phyloP scores from a whole-genome alignment of 148 eudicot species.

The Cornus suecica region DNA sequence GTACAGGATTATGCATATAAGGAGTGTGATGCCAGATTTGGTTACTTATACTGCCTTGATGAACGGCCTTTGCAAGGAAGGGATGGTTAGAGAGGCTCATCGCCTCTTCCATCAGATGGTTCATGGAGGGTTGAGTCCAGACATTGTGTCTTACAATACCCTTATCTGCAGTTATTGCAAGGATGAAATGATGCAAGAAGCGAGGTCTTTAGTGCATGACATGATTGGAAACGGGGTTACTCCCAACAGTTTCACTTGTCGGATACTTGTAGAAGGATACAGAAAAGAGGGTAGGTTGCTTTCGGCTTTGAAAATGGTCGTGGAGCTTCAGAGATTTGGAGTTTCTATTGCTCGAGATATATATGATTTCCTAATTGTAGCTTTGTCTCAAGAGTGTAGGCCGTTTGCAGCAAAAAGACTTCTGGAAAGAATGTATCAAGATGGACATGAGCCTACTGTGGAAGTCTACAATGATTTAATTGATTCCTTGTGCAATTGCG shows the following conservation, averaged over 20 bases:
- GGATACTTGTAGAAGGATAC: conserved; percentile 66
- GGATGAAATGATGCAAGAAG: conserved; percentile 75
- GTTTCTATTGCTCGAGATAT: conserved; percentile 39
- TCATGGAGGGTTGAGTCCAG: conserved; percentile 70
- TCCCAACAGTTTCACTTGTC: conserved; percentile 70
- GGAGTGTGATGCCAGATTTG: conserved; percentile 74
- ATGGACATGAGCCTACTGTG: conserved; percentile 44
- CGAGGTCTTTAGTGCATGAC: conserved; percentile 58
- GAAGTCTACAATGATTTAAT: conserved; percentile 60
- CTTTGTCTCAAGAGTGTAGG: conserved; percentile 51
- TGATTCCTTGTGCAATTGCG: conserved; percentile 49
- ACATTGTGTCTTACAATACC: conserved; percentile 62
- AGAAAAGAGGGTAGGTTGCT: conserved; percentile 47
- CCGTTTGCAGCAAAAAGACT: conserved; percentile 71
- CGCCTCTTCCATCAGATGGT: conserved; percentile 58
- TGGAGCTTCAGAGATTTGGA: conserved; percentile 57
- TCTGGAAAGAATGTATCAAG: conserved; percentile 47
- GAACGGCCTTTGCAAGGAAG: conserved; percentile 78
- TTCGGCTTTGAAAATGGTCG: conserved; percentile 66
- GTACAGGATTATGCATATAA: conserved; percentile 73
- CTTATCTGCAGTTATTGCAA: conserved; percentile 75
- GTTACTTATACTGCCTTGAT: conserved; percentile 73
- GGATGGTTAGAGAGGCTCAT: conserved; percentile 67
- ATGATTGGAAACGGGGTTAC: conserved; percentile 56
- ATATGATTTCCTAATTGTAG: conserved; percentile 47